Evolutionary conservation across 176 grass and related monocot genomes (phyloP), one percentile per base, ranked within the genome.

Genomic region (Dactylis glomerata): DNA sequence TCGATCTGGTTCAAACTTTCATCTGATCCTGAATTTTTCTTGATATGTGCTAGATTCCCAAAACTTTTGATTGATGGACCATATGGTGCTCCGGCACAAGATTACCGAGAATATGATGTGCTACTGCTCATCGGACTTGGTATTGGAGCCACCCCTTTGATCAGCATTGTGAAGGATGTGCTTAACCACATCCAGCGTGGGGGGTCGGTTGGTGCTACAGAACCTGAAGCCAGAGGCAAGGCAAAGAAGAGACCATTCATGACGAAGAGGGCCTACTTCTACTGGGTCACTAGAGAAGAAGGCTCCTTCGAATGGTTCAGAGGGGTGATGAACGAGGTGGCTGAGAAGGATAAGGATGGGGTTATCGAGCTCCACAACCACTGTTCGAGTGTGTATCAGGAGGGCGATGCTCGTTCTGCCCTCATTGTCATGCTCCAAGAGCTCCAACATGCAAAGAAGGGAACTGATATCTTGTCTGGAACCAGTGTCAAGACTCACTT

Each of bases 281-380:
- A 98, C 73, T 98, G 96, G 96, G 91, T 98, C 46, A 98, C 96
- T 8, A 87, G 93, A 50, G 96, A 98, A 59, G 88, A 98, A 84
- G 96, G 93, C 20, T 95, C 93, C 0, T 98, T 98, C 19, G 96
- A 98, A 31, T 98, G 96, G 96, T 98, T 98, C 83, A 81, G 91
- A 56, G 96, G 96, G 40, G 92, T 98, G 63, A 95, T 98, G 96
- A 91, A 95, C 51, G 96, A 98, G 74, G 96, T 98, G 55, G 87
- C 96, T 24, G 96, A 98, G 86, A 94, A 86, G 54, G 96, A 98
- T 64, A 94, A 75, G 73, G 76, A 86, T 4, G 89, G 93, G 7
- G 93, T 95, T 13, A 98, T 98, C 59, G 96, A 98, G 78, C 90
- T 98, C 37, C 96, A 95, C 88, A 98, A 95, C 74, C 86, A 98